These are phyloP conservation scores for Cetraspora pellucida DNA, from an alignment of 192 early-diverging fungal species.

Conservation along the genomic window DNA sequence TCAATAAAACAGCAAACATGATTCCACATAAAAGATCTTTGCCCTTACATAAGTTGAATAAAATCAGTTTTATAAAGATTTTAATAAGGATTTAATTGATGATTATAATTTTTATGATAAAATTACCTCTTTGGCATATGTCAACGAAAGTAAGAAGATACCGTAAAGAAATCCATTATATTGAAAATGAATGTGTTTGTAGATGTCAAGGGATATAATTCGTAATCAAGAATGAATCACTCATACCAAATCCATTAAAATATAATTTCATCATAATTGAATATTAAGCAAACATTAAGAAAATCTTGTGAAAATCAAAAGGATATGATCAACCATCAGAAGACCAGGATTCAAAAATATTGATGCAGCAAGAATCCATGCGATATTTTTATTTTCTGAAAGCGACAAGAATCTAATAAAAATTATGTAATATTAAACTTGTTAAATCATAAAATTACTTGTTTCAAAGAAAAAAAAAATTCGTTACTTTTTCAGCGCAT, in stretches of 20 bases:
- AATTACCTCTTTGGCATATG: conserved; percentile 55
- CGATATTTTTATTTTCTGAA: conserved; percentile 21
- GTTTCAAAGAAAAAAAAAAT: background rate
- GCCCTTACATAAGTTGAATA: conserved; percentile 42
- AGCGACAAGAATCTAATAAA: conserved; percentile 26
- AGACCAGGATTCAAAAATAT: conserved; percentile 72
- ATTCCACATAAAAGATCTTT: conserved; percentile 66
- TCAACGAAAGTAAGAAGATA: conserved; percentile 78
- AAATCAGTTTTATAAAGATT: conserved; percentile 13
- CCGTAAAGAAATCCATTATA: conserved; percentile 96
- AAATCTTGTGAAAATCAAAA: conserved; percentile 28
- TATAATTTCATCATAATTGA: background rate
- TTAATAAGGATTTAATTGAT: background rate
- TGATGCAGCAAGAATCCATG: conserved; percentile 57
- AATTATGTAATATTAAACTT: background rate
- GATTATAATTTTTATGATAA: background rate
- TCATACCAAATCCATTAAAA: background rate
- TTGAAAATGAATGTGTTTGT: conserved; percentile 83
- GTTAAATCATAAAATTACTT: background rate
- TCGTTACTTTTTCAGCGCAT: conserved; percentile 62
- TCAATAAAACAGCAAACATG: conserved; percentile 85
- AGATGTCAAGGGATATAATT: conserved; percentile 23
- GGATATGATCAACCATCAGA: conserved; percentile 87
- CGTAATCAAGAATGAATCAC: background rate
- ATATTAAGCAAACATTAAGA: background rate